These are phyloP conservation scores for Aureobasidium uvarum DNA, from an alignment of 2,329 filamentous ascomycete genomes.

Conservation along the genomic window DNA sequence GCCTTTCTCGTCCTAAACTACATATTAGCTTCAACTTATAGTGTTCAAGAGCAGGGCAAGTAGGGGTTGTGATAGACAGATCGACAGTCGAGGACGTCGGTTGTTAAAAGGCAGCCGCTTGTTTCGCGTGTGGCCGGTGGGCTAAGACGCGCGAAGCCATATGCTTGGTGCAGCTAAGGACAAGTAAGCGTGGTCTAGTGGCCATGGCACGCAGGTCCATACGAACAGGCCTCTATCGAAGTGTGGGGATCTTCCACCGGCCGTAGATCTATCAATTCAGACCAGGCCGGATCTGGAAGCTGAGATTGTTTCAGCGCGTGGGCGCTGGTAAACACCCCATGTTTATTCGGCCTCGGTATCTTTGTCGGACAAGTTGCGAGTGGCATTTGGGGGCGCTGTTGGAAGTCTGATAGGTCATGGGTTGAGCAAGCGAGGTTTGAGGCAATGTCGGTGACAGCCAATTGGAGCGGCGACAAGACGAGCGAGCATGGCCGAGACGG, in stretches of 20 bases:
- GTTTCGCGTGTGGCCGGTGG: not conserved
- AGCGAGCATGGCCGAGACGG: not conserved
- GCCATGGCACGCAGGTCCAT: slow-evolving; percentile 18
- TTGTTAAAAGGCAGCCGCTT: slow-evolving; percentile 17
- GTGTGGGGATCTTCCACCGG: slow-evolving; percentile 19
- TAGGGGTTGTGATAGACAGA: slow-evolving; percentile 16
- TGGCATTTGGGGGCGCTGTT: too few species aligned
- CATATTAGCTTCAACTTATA: slow-evolving; percentile 19
- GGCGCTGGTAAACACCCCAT: not conserved
- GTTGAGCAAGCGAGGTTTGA: slow-evolving; percentile 3
- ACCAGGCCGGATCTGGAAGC: slow-evolving; percentile 12
- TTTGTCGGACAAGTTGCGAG: slow-evolving; percentile 4
- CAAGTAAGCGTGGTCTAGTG: slow-evolving; percentile 8
- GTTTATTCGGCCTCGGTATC: not conserved
- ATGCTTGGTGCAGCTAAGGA: slow-evolving; percentile 16
- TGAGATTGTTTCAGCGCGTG: slow-evolving; percentile 17
- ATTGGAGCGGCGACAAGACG: not conserved
- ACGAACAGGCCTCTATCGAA: slow-evolving; percentile 2
- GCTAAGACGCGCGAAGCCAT: slow-evolving; percentile 8
- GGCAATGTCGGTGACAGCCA: not conserved
- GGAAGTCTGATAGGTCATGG: slow-evolving; percentile 4
- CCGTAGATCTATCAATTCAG: slow-evolving; percentile 21
- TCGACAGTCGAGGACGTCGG: slow-evolving; percentile 18
- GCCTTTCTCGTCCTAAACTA: slow-evolving; percentile 22
- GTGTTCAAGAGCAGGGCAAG: not conserved